Percentiles rank a stretch among this genome's conserved stretches.
phyloP scores from a whole-genome alignment of 129 eudicot species.

The Erigeron canadensis region DNA sequence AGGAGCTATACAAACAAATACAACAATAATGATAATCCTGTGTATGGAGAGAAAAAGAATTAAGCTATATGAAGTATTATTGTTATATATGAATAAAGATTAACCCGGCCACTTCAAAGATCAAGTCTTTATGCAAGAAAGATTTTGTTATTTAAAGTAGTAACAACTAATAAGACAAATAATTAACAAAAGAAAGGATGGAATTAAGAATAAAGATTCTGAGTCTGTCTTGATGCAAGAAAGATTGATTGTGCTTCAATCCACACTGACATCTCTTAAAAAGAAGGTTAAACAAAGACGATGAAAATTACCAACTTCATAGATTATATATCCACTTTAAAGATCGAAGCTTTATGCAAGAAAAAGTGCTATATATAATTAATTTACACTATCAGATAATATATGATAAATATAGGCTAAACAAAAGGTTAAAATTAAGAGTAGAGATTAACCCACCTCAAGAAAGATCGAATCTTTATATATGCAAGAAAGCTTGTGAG shows the following conservation, averaged over 20 bases:
- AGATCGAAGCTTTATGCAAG: neutral
- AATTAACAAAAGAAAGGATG: neutral
- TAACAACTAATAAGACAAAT: neutral
- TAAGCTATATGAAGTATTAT: neutral
- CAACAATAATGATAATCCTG: no score
- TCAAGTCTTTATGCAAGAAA: constrained; percentile 17
- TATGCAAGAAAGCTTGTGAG: constrained; percentile 8
- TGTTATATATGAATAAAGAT: neutral
- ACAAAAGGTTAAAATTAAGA: neutral
- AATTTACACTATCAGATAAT: neutral
- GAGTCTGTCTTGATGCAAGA: neutral
- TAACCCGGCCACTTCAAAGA: constrained; percentile 22
- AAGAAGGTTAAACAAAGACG: no score
- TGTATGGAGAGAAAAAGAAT: neutral
- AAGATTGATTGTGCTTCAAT: neutral
- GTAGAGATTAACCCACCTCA: constrained; percentile 29
- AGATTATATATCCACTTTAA: neutral
- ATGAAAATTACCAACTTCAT: no score
- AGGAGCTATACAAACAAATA: no score
- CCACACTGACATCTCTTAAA: no score
- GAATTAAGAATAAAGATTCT: neutral
- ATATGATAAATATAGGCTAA: constrained; percentile 1
- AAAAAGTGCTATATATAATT: neutral
- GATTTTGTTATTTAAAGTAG: neutral
- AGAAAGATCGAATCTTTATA: constrained; percentile 30